Base-by-base conservation (phyloP, 202 grass and related monocot genomes). In the Digitaria exilis region DNA sequence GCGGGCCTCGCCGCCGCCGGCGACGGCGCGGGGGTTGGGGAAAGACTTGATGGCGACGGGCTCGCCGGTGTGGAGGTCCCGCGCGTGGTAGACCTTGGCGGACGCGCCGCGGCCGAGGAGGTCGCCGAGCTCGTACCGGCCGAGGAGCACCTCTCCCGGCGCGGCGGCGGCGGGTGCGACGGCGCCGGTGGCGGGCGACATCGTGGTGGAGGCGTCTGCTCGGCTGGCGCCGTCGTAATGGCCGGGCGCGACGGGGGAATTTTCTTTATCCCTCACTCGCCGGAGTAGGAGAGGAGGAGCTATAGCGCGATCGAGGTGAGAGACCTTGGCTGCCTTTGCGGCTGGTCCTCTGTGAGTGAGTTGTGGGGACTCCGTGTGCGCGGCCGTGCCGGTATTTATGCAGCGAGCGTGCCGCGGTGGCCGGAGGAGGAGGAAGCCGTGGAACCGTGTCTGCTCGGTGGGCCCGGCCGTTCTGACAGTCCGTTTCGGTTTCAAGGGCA, bases 81-180 rank as follows among this genome's bases (percentile, higher is more conserved):
- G 79, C 21, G 95, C 95, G 2, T 59, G 86, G 88, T 93, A 97
- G 16, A 97, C 95, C 86, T 93, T 92, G 57, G 95, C 95, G 49
- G 95, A 93, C 12, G 92, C 92, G 21, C 95, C 95, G 78, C 92
- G 90, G 71, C 95, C 95, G 3, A 97, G 92, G 34, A 97, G 86
- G 2, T 37, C 79, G 4, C 86, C 82, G 45, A 97, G 75, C 82
- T 92, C 82, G 84, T 94, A 97, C 44, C 90, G 18, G 0, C 83
- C 86, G 19, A 93, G 79, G 34, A 97, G 71, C 18, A 94, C 78
- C n/a, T 42, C 49, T n/a, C n/a, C n/a, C n/a, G n/a, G n/a, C n/a
- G n/a, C n/a, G n/a, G n/a, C n/a, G n/a, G n/a, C n/a, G 12, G 51
- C 64, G 67, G 80, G 19, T 91, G 89, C 50, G 74, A 70, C 24